Base-by-base conservation (phyloP, 108 stramenopile species). In the Stephanodiscus triporus region DNA sequence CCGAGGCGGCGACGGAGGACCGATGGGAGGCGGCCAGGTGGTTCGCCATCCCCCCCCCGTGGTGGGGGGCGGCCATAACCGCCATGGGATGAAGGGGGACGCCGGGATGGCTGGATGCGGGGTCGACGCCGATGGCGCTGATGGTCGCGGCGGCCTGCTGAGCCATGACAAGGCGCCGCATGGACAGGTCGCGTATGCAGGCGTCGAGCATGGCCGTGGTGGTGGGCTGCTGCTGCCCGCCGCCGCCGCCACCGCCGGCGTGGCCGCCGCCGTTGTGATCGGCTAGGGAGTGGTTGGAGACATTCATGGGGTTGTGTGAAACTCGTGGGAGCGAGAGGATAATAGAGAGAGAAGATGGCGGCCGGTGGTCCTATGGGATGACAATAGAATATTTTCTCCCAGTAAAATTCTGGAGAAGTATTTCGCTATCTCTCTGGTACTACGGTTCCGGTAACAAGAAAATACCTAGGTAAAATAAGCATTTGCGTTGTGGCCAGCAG, bases 171-270 rank as follows among this genome's bases (percentile, higher is more conserved):
- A 81, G 54, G 11, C 86, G 73, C 23, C 86, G 40, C 22, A 83
- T 58, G 0, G 86, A 78, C 34, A 85, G 62, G 64, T 89, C 86
- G 43, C 75, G 66, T 30, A 89, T 84, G 50, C 80, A 83, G 8
- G 86, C 88, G 77, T 87, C 88, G 22, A 87, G 60, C 17, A 83
- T 83, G 26, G 87, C 74, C 13, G 81, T 75, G 20, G 87, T 75
- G 20, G 87, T 75, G 51, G 84, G 53, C 26, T 27, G 24, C 26
- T 2, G 53, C 26, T 27, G 24, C 9, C 23, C 53, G 53, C 53
- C 9, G 53, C 26, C 26, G 20, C 26, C 8, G 53, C 26, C 26
- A 13, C 26, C 53, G 8, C 53, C 53, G 53, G 53, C 53, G 23
- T 26, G 23, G 53, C 26, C 23, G 13, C 23, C 53, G 53, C 53